Evolutionary conservation across 2,329 filamentous ascomycete genomes (phyloP).

Genomic region (Blumeria graminis): DNA sequence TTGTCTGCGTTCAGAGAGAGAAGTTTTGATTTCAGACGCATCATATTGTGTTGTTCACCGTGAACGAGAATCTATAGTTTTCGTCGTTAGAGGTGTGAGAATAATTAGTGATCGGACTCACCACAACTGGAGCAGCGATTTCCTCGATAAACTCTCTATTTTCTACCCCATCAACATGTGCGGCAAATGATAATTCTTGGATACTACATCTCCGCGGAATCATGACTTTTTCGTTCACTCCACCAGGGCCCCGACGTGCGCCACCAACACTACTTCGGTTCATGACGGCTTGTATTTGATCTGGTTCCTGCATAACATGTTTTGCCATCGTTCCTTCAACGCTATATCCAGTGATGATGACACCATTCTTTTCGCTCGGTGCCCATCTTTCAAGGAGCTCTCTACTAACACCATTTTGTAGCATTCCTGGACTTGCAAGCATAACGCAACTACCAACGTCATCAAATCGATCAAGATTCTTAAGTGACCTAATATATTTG

Average conservation of each 20-base stretch:
- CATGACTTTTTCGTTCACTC: slow-evolving; percentile 66
- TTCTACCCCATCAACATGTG: slow-evolving; percentile 86
- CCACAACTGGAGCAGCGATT: slow-evolving; percentile 72
- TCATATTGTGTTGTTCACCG: slow-evolving; percentile 95
- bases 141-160: slow-evolving; percentile 96
- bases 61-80: slow-evolving; percentile 63
- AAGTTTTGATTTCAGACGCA: slow-evolving; percentile 81
- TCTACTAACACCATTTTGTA: slow-evolving; percentile 85
- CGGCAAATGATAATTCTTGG: slow-evolving; percentile 84
- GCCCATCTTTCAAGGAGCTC: slow-evolving; percentile 90
- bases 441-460: slow-evolving; percentile 91
- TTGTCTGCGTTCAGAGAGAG: slow-evolving; percentile 76
- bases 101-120: slow-evolving; percentile 24
- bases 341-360: slow-evolving; percentile 94
- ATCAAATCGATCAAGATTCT: slow-evolving; percentile 85
- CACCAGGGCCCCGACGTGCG: slow-evolving; percentile 29
- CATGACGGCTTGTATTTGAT: slow-evolving; percentile 88
- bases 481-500: slow-evolving; percentile 73
- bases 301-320: slow-evolving; percentile 81
- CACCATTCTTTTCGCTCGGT: slow-evolving; percentile 88
- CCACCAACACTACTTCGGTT: slow-evolving; percentile 40
- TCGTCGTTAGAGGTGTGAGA: slow-evolving; percentile 6
- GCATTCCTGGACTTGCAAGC: slow-evolving; percentile 92
- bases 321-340: slow-evolving; percentile 98
- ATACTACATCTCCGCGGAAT: slow-evolving; percentile 83